Conservation (phyloP, 106 monocot species). For the Apostasia shenzhenica region DNA sequence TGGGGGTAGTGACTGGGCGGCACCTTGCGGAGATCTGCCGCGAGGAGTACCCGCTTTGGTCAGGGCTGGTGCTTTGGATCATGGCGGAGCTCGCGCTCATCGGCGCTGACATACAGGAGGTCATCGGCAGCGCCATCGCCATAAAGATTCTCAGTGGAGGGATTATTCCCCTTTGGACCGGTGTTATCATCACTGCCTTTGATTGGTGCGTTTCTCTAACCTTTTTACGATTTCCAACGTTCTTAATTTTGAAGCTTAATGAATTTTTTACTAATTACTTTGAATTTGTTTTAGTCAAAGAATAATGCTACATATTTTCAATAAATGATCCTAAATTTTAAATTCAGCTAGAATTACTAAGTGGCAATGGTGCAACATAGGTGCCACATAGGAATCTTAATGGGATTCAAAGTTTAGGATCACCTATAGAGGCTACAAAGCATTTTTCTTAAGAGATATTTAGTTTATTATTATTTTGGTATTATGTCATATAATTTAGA, state of each 20-base stretch:
- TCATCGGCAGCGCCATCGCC: constrained; percentile 74
- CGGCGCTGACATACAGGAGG: constrained; percentile 78
- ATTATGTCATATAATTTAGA: too few species aligned
- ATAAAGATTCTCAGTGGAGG: constrained; percentile 65
- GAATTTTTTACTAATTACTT: background rate
- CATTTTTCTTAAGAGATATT: too few species aligned
- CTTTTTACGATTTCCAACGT: too few species aligned
- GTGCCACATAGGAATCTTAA: too few species aligned
- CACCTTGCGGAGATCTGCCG: constrained; percentile 75
- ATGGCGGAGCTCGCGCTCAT: constrained; percentile 78
- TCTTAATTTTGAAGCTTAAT: background rate
- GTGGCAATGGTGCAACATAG: too few species aligned
- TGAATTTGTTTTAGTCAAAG: background rate
- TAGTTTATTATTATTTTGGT: too few species aligned
- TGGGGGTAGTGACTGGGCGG: constrained; percentile 65
- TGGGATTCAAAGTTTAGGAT: too few species aligned
- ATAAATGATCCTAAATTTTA: too few species aligned
- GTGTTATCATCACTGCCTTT: constrained; percentile 58
- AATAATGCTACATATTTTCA: too few species aligned
- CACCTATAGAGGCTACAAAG: too few species aligned
- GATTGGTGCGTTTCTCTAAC: constrained; percentile 42
- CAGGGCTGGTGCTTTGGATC: constrained; percentile 45
- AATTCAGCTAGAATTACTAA: too few species aligned
- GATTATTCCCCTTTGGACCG: constrained; percentile 51
- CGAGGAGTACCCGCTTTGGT: constrained; percentile 69